Conservation (phyloP, 106 monocot genomes). For the Allium fistulosum region DNA sequence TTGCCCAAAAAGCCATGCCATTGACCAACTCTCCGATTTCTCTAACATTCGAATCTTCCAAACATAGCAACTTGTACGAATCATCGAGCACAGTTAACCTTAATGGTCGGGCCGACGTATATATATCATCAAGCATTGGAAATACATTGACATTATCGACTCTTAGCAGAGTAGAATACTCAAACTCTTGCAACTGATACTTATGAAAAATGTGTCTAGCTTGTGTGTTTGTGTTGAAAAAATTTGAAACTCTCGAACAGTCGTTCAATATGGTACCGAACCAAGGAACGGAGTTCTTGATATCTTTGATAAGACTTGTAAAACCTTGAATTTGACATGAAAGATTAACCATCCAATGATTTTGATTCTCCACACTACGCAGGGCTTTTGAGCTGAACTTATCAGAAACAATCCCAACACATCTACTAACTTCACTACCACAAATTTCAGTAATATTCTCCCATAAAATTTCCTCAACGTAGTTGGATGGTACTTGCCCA, state of each 20-base stretch:
- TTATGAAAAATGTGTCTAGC: conserved; percentile 30
- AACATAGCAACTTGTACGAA: conserved; percentile 28
- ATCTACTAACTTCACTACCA: conserved; percentile 12
- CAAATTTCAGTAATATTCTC: conserved; percentile 23
- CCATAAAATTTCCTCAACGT: conserved; percentile 55
- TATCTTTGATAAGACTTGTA: conserved; percentile 13
- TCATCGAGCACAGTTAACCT: conserved; percentile 35
- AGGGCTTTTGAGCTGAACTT: conserved; percentile 28
- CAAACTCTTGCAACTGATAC: conserved; percentile 44
- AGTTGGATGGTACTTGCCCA: conserved; percentile 35
- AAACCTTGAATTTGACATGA: conserved; percentile 36
- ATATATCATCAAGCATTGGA: conserved; percentile 46
- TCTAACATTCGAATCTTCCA: conserved; percentile 28
- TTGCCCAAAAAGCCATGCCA: conserved; percentile 37
- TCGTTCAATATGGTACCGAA: conserved; percentile 19
- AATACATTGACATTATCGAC: conserved; percentile 5
- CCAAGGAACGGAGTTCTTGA: conserved; percentile 9
- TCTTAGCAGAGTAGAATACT: conserved; percentile 28
- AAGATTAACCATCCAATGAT: conserved; percentile 56
- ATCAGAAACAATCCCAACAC: conserved; percentile 29
- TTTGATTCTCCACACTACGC: conserved; percentile 23
- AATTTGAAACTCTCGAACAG: conserved; percentile 29
- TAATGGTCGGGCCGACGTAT: conserved; percentile 22
- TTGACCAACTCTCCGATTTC: conserved; percentile 26
- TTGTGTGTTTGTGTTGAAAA: conserved; percentile 53